Evolutionary conservation across 2,329 filamentous ascomycete species (phyloP), one percentile per base, ranked within the genome.

Genomic region (Diaporthe citriasiana): DNA sequence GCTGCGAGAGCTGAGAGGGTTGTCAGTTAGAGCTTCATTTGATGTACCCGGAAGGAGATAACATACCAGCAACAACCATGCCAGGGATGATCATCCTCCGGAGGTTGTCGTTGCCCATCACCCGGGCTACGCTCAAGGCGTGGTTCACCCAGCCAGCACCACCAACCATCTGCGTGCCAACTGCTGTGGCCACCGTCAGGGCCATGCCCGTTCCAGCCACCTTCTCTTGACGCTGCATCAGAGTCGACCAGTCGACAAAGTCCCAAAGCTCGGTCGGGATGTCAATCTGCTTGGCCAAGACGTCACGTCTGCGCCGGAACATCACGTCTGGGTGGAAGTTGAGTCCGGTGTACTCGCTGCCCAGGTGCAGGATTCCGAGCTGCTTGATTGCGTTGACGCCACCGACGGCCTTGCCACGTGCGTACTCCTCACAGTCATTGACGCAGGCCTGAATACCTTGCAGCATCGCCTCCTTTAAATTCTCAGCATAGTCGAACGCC

Each of bases 141-240:
- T 96, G 94, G 81, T 98, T 96, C 78, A 98, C 86, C 95, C 96
- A 98, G 68, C 93, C 92, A 78, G 93, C 91, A 76, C 95, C 93
- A 74, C 95, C 95, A 51, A 99, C 86, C 80, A 97, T 88, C 63
- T 95, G 90, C 65, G 93, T 91, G 73, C 96, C 95, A 6, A 98
- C 87, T 2, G 97, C 94, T 73, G 95, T 95, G 13, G 94, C 94
- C 47, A 98, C 90, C 1, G 97, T 99, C 80, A 99, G 88, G 8
- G 96, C 97, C 93, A 99, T 95, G 76, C 97, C 94, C 4, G 95
- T 97, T 51, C 96, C 95, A 8, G 96, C 95, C 72, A 97, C 89
- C 87, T 98, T 99, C 84, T 99, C 97, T 82, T 98, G 96, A 71
- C 92, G 90, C 80, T 98, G 95, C 85, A 97, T 89, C 8, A 98